Evolutionary conservation across 1,139 yeast species (phyloP).

Genomic region (Groenewaldozyma auringiensis): DNA sequence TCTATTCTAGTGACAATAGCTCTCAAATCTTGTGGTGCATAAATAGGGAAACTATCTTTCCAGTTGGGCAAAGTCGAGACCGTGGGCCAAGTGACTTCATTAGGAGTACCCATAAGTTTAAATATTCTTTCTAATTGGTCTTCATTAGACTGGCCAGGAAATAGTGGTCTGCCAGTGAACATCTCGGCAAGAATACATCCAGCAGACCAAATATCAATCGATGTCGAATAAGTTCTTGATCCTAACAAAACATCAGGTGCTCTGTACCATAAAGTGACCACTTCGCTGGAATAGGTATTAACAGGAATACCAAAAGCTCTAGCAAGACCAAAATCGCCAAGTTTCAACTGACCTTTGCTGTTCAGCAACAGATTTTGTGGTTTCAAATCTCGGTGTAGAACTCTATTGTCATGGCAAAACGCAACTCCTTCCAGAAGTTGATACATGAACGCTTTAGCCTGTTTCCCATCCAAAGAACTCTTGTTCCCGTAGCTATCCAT

Average conservation of each 20-base stretch:
- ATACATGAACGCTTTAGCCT: constrained; percentile 87
- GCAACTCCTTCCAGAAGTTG: constrained; percentile 84
- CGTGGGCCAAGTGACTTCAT: constrained; percentile 94
- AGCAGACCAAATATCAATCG: constrained; percentile 98
- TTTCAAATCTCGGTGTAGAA: constrained; percentile 88
- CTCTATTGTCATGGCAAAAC: constrained; percentile 93
- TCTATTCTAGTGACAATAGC: constrained; percentile 70
- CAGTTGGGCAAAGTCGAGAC: constrained; percentile 80
- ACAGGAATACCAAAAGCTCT: constrained; percentile 98
- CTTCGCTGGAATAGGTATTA: constrained; percentile 94
- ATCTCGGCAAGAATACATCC: constrained; percentile 97
- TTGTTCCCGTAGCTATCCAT: constrained; percentile 82
- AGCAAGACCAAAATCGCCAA: constrained; percentile 97
- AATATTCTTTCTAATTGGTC: constrained; percentile 87
- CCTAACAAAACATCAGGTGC: constrained; percentile 98
- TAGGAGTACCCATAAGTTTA: constrained; percentile 93
- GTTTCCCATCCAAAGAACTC: constrained; percentile 70
- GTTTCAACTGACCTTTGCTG: constrained; percentile 78
- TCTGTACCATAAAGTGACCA: constrained; percentile 95
- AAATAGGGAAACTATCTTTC: constrained; percentile 68
- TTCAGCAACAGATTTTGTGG: constrained; percentile 91
- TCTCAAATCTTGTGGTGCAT: constrained; percentile 77
- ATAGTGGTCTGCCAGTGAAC: constrained; percentile 96
- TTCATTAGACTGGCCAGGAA: constrained; percentile 94
- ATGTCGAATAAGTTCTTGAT: constrained; percentile 87